These are phyloP conservation scores for Sphenostylis stenocarpa DNA, from an alignment of 306 rosid genomes.

Conservation along the genomic window DNA sequence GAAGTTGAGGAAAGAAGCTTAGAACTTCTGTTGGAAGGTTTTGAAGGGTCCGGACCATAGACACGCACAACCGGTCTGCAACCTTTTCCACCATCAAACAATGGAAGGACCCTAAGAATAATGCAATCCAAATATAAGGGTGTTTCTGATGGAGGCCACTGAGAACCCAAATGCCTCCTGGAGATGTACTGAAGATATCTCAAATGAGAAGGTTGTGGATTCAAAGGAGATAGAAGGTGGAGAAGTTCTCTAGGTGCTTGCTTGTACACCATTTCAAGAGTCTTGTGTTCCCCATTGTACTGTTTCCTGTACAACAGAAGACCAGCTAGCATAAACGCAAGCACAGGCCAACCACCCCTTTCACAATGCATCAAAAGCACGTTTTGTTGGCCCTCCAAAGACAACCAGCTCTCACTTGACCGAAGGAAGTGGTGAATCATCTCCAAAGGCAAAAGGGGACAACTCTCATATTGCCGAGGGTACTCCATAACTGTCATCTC, in stretches of 20 bases:
- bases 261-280: slow-evolving; percentile 97
- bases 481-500: slow-evolving; percentile 99
- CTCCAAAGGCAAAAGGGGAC: slow-evolving; percentile 87
- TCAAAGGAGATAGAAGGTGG: slow-evolving; percentile 76
- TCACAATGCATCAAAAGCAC: slow-evolving; percentile 97
- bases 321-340: slow-evolving; percentile 95
- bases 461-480: slow-evolving; percentile 90
- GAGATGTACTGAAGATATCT: slow-evolving; percentile 98
- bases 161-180: slow-evolving; percentile 83
- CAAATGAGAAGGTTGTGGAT: slow-evolving; percentile 91
- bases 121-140: slow-evolving; percentile 80
- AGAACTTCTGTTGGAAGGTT: slow-evolving; percentile 69
- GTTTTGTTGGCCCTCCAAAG: slow-evolving; percentile 92
- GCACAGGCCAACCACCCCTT: slow-evolving; percentile 98
- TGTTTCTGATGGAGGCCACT: slow-evolving; percentile 92
- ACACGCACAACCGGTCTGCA: slow-evolving; percentile 82
- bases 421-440: slow-evolving; percentile 95
- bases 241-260: slow-evolving; percentile 96
- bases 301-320: slow-evolving; percentile 85
- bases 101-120: slow-evolving; percentile 78
- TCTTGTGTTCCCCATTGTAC: slow-evolving; percentile 84
- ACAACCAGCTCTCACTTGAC: slow-evolving; percentile 97
- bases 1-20: slow-evolving; percentile 80
- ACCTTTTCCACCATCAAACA: slow-evolving; percentile 71
- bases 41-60: slow-evolving; percentile 85